Conservation (phyloP, 2,329 filamentous ascomycete genomes). For the Botrytis cinerea region DNA sequence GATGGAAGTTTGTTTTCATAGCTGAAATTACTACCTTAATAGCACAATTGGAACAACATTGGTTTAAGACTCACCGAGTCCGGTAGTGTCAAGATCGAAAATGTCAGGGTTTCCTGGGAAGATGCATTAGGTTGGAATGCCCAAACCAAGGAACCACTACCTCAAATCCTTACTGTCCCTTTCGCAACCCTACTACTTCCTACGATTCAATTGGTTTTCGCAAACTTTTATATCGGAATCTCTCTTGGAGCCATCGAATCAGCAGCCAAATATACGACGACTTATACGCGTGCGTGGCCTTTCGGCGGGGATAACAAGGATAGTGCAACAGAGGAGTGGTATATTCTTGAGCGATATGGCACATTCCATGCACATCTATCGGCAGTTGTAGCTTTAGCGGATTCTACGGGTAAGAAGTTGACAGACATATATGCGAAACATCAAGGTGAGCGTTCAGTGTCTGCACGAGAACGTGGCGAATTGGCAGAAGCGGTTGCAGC, state of each 20-base stretch:
- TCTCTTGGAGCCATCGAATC: constrained; percentile 58
- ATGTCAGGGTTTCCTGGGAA: constrained; percentile 57
- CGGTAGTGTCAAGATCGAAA: constrained; percentile 60
- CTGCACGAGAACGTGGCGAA: constrained; percentile 56
- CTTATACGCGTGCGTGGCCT: constrained; percentile 62
- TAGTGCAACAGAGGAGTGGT: constrained; percentile 62
- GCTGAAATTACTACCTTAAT: not conserved
- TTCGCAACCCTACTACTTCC: constrained; percentile 61
- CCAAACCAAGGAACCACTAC: constrained; percentile 51
- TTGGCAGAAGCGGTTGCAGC: constrained; percentile 63
- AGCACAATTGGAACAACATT: constrained; percentile 65
- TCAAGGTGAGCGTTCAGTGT: constrained; percentile 48
- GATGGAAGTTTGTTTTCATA: not conserved
- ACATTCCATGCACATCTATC: constrained; percentile 63
- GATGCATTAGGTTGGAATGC: constrained; percentile 64
- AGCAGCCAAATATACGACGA: constrained; percentile 57
- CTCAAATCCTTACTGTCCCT: constrained; percentile 52
- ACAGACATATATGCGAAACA: constrained; percentile 50
- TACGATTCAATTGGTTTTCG: constrained; percentile 66
- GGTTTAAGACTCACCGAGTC: constrained; percentile 65
- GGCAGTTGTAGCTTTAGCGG: constrained; percentile 59
- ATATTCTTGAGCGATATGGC: constrained; percentile 65
- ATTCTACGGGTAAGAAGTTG: constrained; percentile 55
- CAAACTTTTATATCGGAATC: constrained; percentile 66
- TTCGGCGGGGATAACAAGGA: constrained; percentile 63